Percentiles rank a stretch among this genome's conserved stretches.
Evolutionary conservation across 2,329 filamentous ascomycete genomes (phyloP).

Genomic region (Verticillium tricorpus): DNA sequence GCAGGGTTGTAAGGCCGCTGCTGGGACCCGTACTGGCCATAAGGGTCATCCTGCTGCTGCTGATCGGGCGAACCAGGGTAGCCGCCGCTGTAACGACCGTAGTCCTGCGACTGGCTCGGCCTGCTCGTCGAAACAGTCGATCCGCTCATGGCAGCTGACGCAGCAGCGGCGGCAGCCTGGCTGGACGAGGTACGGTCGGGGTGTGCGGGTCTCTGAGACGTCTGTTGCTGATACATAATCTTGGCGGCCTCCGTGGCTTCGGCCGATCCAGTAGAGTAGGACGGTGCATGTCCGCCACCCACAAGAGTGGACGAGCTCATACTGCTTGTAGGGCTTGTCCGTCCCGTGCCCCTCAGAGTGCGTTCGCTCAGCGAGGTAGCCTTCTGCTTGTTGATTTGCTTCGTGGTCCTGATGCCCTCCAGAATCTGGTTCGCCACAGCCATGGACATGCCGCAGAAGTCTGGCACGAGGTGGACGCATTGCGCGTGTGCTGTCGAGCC

Average conservation of each 20-base stretch:
- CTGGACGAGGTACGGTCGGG: constrained; percentile 51
- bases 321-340: constrained; percentile 37
- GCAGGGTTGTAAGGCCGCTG: constrained; percentile 73
- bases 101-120: constrained; percentile 21
- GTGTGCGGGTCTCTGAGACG: constrained; percentile 44
- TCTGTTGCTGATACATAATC: constrained; percentile 51
- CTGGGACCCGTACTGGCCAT: constrained; percentile 32
- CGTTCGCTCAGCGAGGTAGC: constrained; percentile 56
- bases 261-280: constrained; percentile 24
- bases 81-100: constrained; percentile 26
- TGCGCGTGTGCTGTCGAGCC: constrained; percentile 83
- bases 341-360: constrained; percentile 54
- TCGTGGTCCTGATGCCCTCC: constrained; percentile 76
- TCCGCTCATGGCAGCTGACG: constrained; percentile 53
- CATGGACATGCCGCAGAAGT: constrained; percentile 99
- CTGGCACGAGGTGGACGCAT: constrained; percentile 92
- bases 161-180: constrained; percentile 50
- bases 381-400: constrained; percentile 61
- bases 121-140: constrained; percentile 31
- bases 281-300: constrained; percentile 11
- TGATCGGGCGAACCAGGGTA: constrained; percentile 19
- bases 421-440: constrained; percentile 91
- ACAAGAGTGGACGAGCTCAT: constrained; percentile 21
- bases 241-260: constrained; percentile 63
- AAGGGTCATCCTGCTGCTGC: constrained; percentile 20